Conservation (phyloP, 441 rosid genomes). For the Corymbia citriodora region DNA sequence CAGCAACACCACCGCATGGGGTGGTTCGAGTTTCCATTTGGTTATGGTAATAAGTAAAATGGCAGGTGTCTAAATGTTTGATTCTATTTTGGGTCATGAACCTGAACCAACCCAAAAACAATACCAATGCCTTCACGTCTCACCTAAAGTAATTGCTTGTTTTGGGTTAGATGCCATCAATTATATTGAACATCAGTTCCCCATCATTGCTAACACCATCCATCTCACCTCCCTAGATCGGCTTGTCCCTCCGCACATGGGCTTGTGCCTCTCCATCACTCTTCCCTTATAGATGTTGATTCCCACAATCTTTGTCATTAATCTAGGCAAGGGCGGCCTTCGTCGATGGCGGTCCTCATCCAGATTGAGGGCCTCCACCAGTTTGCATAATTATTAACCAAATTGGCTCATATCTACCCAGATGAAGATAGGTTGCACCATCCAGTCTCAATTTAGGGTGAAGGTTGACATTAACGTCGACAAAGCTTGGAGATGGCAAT, state of each 20-base stretch:
- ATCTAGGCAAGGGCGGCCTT: neutral
- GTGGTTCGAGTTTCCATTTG: neutral
- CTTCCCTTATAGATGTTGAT: neutral
- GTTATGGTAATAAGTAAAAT: fast-evolving
- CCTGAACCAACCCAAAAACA: fast-evolving
- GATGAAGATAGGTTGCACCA: neutral
- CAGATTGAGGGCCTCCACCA: neutral
- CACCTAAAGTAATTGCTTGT: neutral
- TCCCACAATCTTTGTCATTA: no score
- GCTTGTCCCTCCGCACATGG: neutral
- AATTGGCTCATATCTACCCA: neutral
- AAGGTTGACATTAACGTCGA: neutral
- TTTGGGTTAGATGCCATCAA: neutral
- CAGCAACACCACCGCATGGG: no score
- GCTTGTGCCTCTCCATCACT: neutral
- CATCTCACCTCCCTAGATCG: neutral
- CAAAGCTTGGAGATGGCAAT: no score
- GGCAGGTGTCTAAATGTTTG: fast-evolving
- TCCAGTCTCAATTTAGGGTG: fast-evolving
- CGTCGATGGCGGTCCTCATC: neutral
- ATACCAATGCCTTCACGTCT: no score
- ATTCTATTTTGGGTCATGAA: no score
- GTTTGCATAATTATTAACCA: neutral
- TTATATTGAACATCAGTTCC: neutral
- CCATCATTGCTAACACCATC: neutral